Evolutionary conservation across 192 early-diverging fungal species (phyloP), one percentile per base, ranked within the genome.

Genomic region (Mortierella alpina): DNA sequence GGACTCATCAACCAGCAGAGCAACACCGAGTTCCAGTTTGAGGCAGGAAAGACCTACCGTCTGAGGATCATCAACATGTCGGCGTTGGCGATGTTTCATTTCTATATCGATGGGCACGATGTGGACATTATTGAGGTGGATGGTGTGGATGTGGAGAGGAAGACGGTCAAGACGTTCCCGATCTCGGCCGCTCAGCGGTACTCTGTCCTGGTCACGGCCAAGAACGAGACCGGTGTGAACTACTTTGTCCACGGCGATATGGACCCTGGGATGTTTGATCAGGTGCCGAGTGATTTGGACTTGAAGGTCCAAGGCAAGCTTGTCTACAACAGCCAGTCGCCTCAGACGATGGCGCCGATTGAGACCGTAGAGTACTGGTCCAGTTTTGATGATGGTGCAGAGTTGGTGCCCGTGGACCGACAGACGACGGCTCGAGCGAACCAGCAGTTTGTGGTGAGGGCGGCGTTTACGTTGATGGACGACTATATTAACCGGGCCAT

Each of bases 51-150:
- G 84, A 94, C 89, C 8, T 96, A 96, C 84, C 90, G 94, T 65
- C 68, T 97, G 65, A 91, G 96, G 5, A 66, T 97, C 59, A 91
- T 97, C 84, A 93, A 92, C 82, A 94, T 92, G 88, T 90, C 90
- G 22, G 92, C 92, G 18, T 83, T 94, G 60, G 78, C 90, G 14
- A 91, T 89, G 78, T 97, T 92, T 86, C 85, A 89, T 63, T 88
- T 97, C 67, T 88, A 86, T 42, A 93, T 97, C 53, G 94, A 94
- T 63, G 91, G 90, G 18, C 96, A 96, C 70, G 74, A 84, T 5
- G 85, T 97, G 82, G 82, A 83, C 45, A 86, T 97, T 22, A 93
- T 97, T 66, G 96, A 97, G 80, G 88, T 91, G 41, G 94, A 95
- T 63, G 94, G 94, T 59, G 86, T 90, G 47, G 86, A 92, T 54